Evolutionary conservation across 371 early-diverging fungal genomes (phyloP), one percentile per base, ranked within the genome.

Genomic region (Mucor racemosus): DNA sequence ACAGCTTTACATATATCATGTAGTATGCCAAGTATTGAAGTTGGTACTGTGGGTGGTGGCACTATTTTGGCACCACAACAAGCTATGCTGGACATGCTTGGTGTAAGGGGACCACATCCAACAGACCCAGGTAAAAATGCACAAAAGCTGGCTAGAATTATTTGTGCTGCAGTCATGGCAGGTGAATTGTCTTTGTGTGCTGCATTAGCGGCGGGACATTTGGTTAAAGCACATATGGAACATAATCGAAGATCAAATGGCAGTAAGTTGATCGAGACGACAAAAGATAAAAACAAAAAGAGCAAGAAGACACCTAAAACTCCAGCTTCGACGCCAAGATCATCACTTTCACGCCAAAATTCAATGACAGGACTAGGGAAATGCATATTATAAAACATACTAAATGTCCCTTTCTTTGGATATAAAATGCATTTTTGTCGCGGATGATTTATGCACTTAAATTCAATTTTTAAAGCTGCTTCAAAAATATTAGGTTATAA

Each of bases 41-140:
- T 97, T 11, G 98, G 98, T 33, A 96, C 97, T 0, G 86, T 99
- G 50, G 99, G 99, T 46, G 99, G 99, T 42, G 99, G 99, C 33
- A 98, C 99, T 0, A 87, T 88, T 33, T 71, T 98, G 61, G 89
- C 91, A 33, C 91, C 99, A 5, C 96, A 97, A 69, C 89, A 91
- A n/a, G 85, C 95, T 0, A 91, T 95, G 79, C 76, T 99, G 68
- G 94, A 95, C 35, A 86, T 97, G 86, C 85, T 99, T 34, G 95
- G 95, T 35, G 94, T 94, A 11, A 85, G 90, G 39, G 97, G 97
- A 0, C 88, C 96, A 13, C 88, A 95, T 68, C 86, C 87, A 14
- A 90, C 88, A 19, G 79, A 76, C n/a, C 97, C 97, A 0, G 97
- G 97, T 15, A 88, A 85, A 36, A 93, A 95, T 73, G 95, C 97